Base-by-base conservation (phyloP, 1,284 basidiomycete species). In the Microbotryomycetes sp. region DNA sequence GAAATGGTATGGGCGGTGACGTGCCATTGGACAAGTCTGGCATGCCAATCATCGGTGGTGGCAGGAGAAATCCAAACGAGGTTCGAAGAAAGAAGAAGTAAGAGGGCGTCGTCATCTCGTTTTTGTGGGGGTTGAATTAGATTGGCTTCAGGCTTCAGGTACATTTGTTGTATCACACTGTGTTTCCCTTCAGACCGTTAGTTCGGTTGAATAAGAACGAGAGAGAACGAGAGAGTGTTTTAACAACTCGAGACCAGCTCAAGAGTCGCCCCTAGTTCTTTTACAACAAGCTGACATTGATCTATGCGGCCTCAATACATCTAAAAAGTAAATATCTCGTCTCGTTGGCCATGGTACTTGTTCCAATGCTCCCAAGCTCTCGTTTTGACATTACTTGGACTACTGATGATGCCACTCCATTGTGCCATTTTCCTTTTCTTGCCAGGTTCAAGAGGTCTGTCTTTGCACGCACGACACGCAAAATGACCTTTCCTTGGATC, bases 21-120 rank as follows among this genome's bases (percentile, higher is more conserved):
- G 83, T 64, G 80, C 81, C 25, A 59, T 59, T 60, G 66, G 73
- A 36, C 71, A 74, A 58, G 50, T 62, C 50, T 30, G 85, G 84
- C 58, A 81, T 93, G 82, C 90, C 92, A 12, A 77, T 82, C 58
- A 85, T 94, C 70, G 92, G 92, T 4, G 82, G 86, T 72, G 92
- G 92, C 23, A 81, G 84, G 72, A 87, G 82, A 74, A 96, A 96
- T 77, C 90, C 90, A 2, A 94, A 92, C 73, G 87, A 86, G 75
- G 81, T 82, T 66, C 83, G 79, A 74, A 80, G 81, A 73, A 80
- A 75, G 64, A 68, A 71, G 48, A 73, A 73, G 58, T 69, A 68
- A 32, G 26, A 16, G 26, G 30, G 15, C 36, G 36, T n/a, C n/a
- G n/a, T n/a, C n/a, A n/a, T n/a, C n/a, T n/a, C n/a, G n/a, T n/a